A percentile compares a stretch with the other conserved stretches of the same genome.
Evolutionary conservation across 1,284 basidiomycete species (phyloP).

Genomic region (Trametes polyzona): DNA sequence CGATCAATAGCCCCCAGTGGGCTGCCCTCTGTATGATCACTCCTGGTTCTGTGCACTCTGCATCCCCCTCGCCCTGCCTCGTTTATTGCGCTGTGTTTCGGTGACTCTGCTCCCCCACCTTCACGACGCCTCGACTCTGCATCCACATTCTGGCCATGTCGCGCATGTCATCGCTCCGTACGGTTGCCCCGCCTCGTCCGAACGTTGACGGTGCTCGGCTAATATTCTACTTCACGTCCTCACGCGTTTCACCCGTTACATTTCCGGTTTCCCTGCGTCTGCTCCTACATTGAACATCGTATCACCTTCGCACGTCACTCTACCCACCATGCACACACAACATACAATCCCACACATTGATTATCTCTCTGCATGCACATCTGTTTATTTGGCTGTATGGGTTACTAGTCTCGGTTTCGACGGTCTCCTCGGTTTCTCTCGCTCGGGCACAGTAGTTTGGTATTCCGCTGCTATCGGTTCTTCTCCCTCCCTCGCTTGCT

Average conservation of each 20-base stretch:
- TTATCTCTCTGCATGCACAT: slow-evolving; percentile 1
- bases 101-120: background rate
- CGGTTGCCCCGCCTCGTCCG: slow-evolving; percentile 2
- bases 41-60: background rate
- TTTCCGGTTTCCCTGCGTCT: background rate
- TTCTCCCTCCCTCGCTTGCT: background rate
- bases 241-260: background rate
- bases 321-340: background rate
- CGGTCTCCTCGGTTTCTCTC: background rate
- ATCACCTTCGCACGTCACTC: background rate
- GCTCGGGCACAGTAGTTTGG: slow-evolving; percentile 11
- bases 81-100: background rate
- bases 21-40: background rate
- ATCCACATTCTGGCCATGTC: background rate
- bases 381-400: background rate
- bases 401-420: background rate
- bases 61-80: background rate
- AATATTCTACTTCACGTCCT: slow-evolving; percentile 3
- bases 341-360: background rate
- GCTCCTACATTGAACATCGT: background rate
- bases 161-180: background rate
- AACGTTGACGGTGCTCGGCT: slow-evolving; percentile 1
- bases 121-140: no score
- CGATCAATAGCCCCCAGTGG: background rate
- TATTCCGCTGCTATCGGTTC: slow-evolving; percentile 4